Evolutionary conservation across 768 basidiomycete genomes (phyloP).

Genomic region (Naganishia kalamii): DNA sequence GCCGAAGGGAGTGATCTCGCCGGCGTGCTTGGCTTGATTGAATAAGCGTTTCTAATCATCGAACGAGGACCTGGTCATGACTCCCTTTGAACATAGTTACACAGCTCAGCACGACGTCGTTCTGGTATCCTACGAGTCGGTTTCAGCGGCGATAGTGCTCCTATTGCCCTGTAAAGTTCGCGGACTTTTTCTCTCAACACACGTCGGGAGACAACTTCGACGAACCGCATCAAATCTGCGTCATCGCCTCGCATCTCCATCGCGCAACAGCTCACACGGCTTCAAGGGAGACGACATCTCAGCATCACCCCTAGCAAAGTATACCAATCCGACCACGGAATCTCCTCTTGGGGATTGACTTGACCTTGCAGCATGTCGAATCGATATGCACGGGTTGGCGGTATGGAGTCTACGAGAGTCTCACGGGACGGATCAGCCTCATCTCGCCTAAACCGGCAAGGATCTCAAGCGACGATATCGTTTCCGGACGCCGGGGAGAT

Average conservation of each 20-base stretch:
- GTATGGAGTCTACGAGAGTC: neutral
- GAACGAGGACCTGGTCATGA: neutral
- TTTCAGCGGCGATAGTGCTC: too few relatives aligned
- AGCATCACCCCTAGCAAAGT: too few relatives aligned
- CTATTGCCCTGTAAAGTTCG: too few relatives aligned
- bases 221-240: neutral
- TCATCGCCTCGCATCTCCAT: neutral
- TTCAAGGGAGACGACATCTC: too few relatives aligned
- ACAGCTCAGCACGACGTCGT: too few relatives aligned
- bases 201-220: neutral
- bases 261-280: neutral
- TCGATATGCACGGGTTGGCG: neutral
- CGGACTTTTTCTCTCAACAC: too few relatives aligned
- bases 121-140: too few relatives aligned
- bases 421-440: neutral
- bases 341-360: neutral
- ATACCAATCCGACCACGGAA: too few relatives aligned
- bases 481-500: slow-evolving; percentile 54
- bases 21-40: neutral
- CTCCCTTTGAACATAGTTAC: too few relatives aligned
- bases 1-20: too few relatives aligned
- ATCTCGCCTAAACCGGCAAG: neutral
- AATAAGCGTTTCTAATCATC: neutral
- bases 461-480: neutral
- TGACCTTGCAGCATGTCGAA: neutral